These are phyloP conservation scores for Alternaria solani DNA, from an alignment of 2,329 filamentous ascomycete genomes.

Conservation along the genomic window DNA sequence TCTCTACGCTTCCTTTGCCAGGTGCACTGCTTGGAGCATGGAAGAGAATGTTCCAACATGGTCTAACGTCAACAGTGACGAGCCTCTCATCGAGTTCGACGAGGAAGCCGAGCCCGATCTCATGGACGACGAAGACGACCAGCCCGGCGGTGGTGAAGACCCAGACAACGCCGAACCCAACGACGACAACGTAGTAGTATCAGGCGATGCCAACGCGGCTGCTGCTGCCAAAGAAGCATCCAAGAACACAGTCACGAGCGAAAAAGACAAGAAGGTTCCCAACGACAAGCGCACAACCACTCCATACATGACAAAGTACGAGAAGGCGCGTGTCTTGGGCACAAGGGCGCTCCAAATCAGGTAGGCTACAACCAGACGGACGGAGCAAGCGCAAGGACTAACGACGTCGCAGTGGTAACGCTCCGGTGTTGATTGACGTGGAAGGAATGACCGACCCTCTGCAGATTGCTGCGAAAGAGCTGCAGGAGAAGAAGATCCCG, in stretches of 20 bases:
- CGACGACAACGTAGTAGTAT: conserved; percentile 55
- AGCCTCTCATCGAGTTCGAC: conserved; percentile 60
- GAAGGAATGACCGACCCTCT: conserved; percentile 98
- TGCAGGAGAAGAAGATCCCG: conserved; percentile 98
- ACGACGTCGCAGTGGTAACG: conserved; percentile 78
- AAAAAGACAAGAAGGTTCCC: conserved; percentile 84
- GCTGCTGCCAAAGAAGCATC: conserved; percentile 51
- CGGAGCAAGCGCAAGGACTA: conserved; percentile 15
- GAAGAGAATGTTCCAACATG: neutral
- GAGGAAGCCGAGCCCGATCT: conserved; percentile 69
- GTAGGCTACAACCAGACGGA: conserved; percentile 58
- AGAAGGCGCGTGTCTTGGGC: conserved; percentile 89
- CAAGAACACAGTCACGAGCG: conserved; percentile 64
- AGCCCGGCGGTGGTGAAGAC: conserved; percentile 48
- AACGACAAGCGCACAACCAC: conserved; percentile 90
- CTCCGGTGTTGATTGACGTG: conserved; percentile 92
- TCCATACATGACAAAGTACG: conserved; percentile 99
- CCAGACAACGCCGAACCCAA: conserved; percentile 44
- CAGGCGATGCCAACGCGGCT: conserved; percentile 63
- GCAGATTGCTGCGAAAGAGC: conserved; percentile 96
- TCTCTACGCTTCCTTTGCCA: neutral
- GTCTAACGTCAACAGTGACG: conserved; percentile 46
- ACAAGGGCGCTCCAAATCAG: conserved; percentile 96
- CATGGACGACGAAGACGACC: conserved; percentile 69
- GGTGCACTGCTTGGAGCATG: conserved; percentile 14